phyloP scores from a whole-genome alignment of 352 stramenopile genomes.

The Albugo candida region DNA sequence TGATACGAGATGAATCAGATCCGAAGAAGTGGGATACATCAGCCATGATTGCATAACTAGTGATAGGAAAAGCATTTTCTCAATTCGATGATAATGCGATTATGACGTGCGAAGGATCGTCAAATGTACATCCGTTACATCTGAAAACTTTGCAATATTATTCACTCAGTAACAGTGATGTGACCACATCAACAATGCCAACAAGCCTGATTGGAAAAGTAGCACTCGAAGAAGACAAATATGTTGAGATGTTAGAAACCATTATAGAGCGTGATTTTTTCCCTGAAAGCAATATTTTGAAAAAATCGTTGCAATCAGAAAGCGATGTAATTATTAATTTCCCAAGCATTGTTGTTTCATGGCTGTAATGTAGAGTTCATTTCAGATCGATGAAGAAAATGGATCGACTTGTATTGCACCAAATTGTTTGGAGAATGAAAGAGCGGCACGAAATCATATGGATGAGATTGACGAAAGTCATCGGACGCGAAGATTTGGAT shows the following conservation, averaged over 20 bases:
- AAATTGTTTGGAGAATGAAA: neutral
- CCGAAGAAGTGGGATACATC: neutral
- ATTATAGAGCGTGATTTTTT: slow-evolving; percentile 82
- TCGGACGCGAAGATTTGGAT: neutral
- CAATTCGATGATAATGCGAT: neutral
- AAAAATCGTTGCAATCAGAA: slow-evolving; percentile 14
- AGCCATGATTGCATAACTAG: neutral
- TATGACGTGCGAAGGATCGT: neutral
- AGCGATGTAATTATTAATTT: slow-evolving; percentile 13
- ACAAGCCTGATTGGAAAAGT: slow-evolving; percentile 16
- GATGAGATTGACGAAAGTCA: neutral
- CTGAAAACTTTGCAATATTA: neutral
- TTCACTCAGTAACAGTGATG: neutral
- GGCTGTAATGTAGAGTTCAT: neutral
- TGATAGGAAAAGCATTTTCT: neutral
- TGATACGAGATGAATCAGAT: slow-evolving; percentile 45
- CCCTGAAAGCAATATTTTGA: slow-evolving; percentile 38
- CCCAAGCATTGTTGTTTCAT: neutral
- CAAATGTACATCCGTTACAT: slow-evolving; percentile 1
- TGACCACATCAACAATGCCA: neutral
- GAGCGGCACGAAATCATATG: neutral
- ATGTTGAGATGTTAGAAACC: slow-evolving; percentile 42
- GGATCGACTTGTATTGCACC: too few relatives aligned
- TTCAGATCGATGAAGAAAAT: neutral
- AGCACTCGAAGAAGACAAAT: slow-evolving; percentile 64